A percentile compares a stretch with the other conserved stretches of the same genome.
Conservation (phyloP, 208 protist genomes). For the Leishmania lainsoni region DNA sequence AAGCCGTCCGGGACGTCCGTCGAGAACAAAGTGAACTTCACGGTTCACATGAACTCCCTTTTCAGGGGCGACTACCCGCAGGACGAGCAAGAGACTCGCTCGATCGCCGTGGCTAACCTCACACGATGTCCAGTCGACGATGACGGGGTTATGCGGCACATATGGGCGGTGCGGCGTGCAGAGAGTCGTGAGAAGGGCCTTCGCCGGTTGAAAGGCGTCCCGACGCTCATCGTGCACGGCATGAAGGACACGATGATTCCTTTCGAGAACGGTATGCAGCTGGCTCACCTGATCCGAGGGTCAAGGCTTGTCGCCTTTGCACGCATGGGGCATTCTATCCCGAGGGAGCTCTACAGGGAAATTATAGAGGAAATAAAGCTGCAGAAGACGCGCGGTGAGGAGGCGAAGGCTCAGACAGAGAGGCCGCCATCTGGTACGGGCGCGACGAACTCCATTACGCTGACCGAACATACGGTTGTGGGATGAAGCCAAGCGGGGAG, state of each 20-base stretch:
- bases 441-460: background rate
- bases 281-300: constrained; percentile 40
- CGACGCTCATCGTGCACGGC: constrained; percentile 61
- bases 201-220: constrained; percentile 15
- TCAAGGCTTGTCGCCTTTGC: constrained; percentile 51
- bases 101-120: constrained; percentile 15
- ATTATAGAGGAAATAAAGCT: constrained; percentile 43
- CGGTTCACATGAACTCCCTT: constrained; percentile 25
- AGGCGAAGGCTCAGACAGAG: background rate
- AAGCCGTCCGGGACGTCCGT: constrained; percentile 33
- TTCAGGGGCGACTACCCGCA: constrained; percentile 45
- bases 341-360: constrained; percentile 27
- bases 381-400: constrained; percentile 5
- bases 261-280: constrained; percentile 52
- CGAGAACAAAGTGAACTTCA: constrained; percentile 52
- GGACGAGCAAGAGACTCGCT: constrained; percentile 26
- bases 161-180: constrained; percentile 55
- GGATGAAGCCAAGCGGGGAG: background rate
- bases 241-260: constrained; percentile 60
- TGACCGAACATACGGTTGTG: background rate
- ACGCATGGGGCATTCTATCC: constrained; percentile 60
- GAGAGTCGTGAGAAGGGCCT: constrained; percentile 47
- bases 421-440: background rate
- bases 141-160: constrained; percentile 48
- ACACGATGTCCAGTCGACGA: constrained; percentile 41